Evolutionary conservation across 495 filamentous ascomycete species (phyloP), one percentile per base, ranked within the genome.

Genomic region (Penicillium waksmanii): DNA sequence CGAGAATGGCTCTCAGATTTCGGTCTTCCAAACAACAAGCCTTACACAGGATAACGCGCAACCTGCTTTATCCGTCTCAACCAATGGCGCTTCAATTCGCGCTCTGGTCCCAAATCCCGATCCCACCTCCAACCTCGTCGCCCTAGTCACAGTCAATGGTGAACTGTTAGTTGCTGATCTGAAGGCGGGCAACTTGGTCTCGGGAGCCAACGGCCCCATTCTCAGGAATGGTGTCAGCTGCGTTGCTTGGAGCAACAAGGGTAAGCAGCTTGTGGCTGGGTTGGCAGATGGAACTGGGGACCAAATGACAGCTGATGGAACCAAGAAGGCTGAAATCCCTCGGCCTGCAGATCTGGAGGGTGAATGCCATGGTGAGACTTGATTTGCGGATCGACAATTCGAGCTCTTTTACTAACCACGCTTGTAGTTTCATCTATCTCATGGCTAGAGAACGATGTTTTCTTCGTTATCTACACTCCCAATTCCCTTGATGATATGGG

Each of bases 191-290:
- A 82, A 77, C 49, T 75, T 89, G 36, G 66, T 87, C 25, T 80
- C 79, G 15, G 87, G 87, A 2, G 60, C 80, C 10, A 87, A 84
- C 61, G 90, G 93, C 3, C 84, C 82, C 42, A 74, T 88, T 0
- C 71, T 96, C 58, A 89, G 86, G 58, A 76, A 84, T 27, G 86
- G 88, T 27, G 93, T 96, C 12, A 93, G 89, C 66, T 94, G 89
- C 68, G 85, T 93, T 2, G 86, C 89, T 42, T 99, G 96, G 96
- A 98, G 94, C 68, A 87, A 84, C 52, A 90, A 86, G 64, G 96
- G 96, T 43, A 98, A 96, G 69, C 93, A 97, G 70, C 78, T 99
- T 21, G 83, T 97, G 6, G 96, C 92, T 62, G 96, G 96, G 31
- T 82, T 96, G 63, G 87, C 80, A 17, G 85, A 97, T 73, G 95